Percentiles rank a stretch among this genome's conserved stretches.
These are phyloP conservation scores for Tolypocladium capitatum DNA, from an alignment of 2,329 filamentous ascomycete species.

Conservation along the genomic window DNA sequence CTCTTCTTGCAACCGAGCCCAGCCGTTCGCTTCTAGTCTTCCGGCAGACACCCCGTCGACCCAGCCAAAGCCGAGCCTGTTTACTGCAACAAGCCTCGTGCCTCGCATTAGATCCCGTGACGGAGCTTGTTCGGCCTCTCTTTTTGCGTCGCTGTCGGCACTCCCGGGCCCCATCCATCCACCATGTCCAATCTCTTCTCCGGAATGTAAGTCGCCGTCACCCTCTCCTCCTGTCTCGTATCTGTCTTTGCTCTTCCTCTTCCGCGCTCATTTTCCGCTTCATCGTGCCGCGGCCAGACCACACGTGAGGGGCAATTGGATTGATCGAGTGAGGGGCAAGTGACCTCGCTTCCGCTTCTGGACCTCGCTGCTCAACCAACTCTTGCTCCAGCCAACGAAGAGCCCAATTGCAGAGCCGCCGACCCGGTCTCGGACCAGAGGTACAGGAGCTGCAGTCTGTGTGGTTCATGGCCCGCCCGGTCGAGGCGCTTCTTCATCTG, in stretches of 20 bases:
- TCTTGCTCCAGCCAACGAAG: neutral
- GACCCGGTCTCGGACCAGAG: neutral
- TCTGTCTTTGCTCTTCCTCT: neutral
- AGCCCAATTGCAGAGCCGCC: neutral
- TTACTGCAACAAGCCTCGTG: neutral
- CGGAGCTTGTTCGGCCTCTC: slow-evolving; percentile 1
- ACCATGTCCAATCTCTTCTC: slow-evolving; percentile 49
- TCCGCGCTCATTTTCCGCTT: neutral
- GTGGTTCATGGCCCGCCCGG: neutral
- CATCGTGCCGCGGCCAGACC: neutral
- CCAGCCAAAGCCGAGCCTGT: neutral
- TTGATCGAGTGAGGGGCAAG: slow-evolving; percentile 7
- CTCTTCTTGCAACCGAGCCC: neutral
- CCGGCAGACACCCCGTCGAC: neutral
- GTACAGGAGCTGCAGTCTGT: neutral
- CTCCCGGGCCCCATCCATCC: slow-evolving; percentile 1
- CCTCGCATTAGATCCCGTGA: slow-evolving; percentile 3
- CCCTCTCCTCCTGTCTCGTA: neutral
- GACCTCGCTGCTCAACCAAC: neutral
- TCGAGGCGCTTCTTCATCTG: neutral
- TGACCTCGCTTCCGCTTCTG: neutral
- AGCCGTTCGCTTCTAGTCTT: neutral
- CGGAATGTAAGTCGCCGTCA: slow-evolving; percentile 39
- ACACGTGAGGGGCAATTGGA: neutral
- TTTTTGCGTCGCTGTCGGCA: slow-evolving; percentile 1